These are phyloP conservation scores for Coniochaeta ligniaria DNA, from an alignment of 2,329 filamentous ascomycete genomes.

Conservation along the genomic window DNA sequence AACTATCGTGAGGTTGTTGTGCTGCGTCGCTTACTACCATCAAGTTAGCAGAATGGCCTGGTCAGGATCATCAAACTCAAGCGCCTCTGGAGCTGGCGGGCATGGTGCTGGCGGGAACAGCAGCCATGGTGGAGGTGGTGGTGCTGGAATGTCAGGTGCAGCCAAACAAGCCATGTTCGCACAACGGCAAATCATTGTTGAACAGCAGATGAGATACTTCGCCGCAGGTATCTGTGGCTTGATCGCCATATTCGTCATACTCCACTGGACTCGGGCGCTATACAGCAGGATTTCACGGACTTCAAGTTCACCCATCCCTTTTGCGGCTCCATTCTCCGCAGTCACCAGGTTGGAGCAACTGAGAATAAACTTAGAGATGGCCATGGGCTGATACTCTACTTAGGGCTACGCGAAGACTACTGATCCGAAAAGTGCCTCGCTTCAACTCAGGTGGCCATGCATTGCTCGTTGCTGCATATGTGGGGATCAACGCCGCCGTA, in stretches of 20 bases:
- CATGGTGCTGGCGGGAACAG: conserved; percentile 10
- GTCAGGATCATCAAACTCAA: conserved; percentile 1
- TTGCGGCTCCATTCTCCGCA: conserved; percentile 15
- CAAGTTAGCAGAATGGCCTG: background rate
- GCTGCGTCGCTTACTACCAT: background rate
- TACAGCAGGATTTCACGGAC: conserved; percentile 12
- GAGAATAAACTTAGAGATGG: background rate
- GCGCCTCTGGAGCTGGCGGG: background rate
- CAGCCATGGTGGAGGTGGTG: conserved; percentile 4
- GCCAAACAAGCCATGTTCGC: conserved; percentile 13
- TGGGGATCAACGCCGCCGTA: conserved; percentile 20
- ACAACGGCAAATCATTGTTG: conserved; percentile 9
- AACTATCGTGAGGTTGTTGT: background rate
- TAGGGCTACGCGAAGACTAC: conserved; percentile 19
- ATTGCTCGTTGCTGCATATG: conserved; percentile 20
- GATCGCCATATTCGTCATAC: conserved; percentile 20
- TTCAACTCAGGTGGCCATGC: conserved; percentile 25
- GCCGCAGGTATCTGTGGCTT: conserved; percentile 19
- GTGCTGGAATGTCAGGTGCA: conserved; percentile 3
- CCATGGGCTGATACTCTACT: background rate
- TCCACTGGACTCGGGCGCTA: conserved; percentile 19
- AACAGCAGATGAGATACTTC: conserved; percentile 13
- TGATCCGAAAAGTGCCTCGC: conserved; percentile 21
- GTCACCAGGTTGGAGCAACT: conserved; percentile 13
- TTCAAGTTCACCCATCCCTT: conserved; percentile 8